phyloP scores from a whole-genome alignment of 2,329 filamentous ascomycete species.

The Arthrobotrys musiformis region DNA sequence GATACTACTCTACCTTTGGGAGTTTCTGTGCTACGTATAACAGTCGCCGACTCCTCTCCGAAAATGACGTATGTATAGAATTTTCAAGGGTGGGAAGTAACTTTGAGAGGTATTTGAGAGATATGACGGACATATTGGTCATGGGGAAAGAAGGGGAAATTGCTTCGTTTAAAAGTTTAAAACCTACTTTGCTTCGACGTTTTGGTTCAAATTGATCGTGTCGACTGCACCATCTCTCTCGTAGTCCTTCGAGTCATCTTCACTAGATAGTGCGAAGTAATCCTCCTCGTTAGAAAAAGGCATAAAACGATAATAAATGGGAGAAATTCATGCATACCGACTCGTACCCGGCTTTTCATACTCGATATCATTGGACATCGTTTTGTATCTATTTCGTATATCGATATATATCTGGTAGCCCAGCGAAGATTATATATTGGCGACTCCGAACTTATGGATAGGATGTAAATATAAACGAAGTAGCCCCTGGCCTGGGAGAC shows the following conservation, averaged over 20 bases:
- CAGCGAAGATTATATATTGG: neutral
- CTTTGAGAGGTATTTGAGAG: neutral
- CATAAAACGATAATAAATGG: neutral
- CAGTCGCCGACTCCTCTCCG: neutral
- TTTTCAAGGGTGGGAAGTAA: neutral
- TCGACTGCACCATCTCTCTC: slow-evolving; percentile 39
- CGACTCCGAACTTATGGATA: neutral
- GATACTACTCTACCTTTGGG: neutral
- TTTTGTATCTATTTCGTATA: neutral
- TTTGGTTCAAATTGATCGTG: slow-evolving; percentile 40
- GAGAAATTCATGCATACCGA: slow-evolving; percentile 13
- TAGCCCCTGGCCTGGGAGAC: neutral
- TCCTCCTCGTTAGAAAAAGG: slow-evolving; percentile 18
- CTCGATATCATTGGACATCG: slow-evolving; percentile 33
- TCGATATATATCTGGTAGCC: too few species aligned
- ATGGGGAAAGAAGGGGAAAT: neutral
- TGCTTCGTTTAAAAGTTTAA: neutral
- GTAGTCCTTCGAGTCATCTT: slow-evolving; percentile 37
- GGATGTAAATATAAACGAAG: neutral
- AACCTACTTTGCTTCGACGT: slow-evolving; percentile 52
- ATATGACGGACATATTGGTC: neutral
- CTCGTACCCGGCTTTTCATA: slow-evolving; percentile 41
- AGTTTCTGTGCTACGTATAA: slow-evolving; percentile 1
- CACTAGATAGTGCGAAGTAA: slow-evolving; percentile 14
- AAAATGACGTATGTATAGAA: slow-evolving; percentile 3